These are phyloP conservation scores for Coniella lustricola DNA, from an alignment of 2,329 filamentous ascomycete species.

Conservation along the genomic window DNA sequence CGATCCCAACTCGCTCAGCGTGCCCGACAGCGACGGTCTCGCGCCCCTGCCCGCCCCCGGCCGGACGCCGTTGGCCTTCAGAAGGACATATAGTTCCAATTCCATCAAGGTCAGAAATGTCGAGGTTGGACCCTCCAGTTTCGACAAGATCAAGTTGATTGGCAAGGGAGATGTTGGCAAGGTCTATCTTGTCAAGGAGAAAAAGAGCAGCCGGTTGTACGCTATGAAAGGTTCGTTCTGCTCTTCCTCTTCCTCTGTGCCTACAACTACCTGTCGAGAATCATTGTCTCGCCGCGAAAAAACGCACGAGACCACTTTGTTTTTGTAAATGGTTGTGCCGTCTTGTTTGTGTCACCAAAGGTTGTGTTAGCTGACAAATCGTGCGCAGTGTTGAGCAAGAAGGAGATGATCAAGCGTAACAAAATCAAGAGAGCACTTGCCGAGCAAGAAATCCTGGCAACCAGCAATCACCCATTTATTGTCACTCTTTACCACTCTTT, in stretches of 20 bases:
- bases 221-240: conserved; percentile 87
- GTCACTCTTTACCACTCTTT: conserved; percentile 98
- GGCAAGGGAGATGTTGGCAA: conserved; percentile 98
- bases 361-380: conserved; percentile 28
- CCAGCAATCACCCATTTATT: conserved; percentile 98
- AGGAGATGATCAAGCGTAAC: conserved; percentile 99
- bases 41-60: conserved; percentile 60
- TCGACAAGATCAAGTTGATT: conserved; percentile 99
- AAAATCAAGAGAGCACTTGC: conserved; percentile 98
- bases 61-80: conserved; percentile 67
- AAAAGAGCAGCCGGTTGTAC: conserved; percentile 92
- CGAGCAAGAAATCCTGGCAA: conserved; percentile 95
- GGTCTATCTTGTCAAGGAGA: conserved; percentile 94
- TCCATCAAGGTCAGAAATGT: conserved; percentile 98
- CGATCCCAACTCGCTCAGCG: conserved; percentile 31
- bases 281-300: not conserved
- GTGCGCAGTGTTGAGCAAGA: conserved; percentile 82
- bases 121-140: conserved; percentile 89
- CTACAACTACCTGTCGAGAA: not conserved
- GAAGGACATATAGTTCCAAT: conserved; percentile 96
- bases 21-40: conserved; percentile 44
- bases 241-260: not conserved
- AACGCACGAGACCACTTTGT: too few relatives aligned
- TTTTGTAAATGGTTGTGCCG: too few relatives aligned
- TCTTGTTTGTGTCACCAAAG: too few relatives aligned